Percentiles rank a stretch among this genome's conserved stretches.
Conservation (phyloP, 2,329 filamentous ascomycete species). For the Cercospora nicotianae region DNA sequence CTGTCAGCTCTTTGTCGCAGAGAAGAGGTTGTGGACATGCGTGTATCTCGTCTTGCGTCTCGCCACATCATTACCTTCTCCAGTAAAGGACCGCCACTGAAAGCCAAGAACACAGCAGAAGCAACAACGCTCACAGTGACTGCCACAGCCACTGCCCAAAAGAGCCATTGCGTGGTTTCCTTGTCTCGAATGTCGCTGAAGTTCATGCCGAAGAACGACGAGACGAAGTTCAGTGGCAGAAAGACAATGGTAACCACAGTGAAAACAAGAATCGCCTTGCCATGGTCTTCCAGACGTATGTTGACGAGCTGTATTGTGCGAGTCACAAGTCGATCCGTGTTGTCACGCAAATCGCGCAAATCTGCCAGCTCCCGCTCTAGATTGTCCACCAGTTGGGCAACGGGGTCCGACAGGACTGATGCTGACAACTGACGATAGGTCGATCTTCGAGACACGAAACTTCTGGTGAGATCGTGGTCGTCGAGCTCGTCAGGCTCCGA, state of each 20-base stretch:
- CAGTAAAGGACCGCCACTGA: conserved; percentile 43
- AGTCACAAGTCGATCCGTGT: conserved; percentile 46
- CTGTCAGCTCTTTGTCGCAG: conserved; percentile 17
- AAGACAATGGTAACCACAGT: conserved; percentile 49
- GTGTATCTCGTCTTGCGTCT: conserved; percentile 19
- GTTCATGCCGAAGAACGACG: conserved; percentile 49
- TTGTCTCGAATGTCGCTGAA: conserved; percentile 45
- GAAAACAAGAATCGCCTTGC: conserved; percentile 48
- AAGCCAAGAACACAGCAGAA: conserved; percentile 43
- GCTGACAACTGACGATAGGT: conserved; percentile 44
- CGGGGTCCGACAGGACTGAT: conserved; percentile 41
- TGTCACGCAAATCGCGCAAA: conserved; percentile 44
- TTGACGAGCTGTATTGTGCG: conserved; percentile 49
- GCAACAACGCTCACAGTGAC: conserved; percentile 44
- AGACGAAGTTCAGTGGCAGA: conserved; percentile 47
- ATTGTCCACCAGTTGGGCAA: conserved; percentile 44
- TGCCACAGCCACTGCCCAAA: conserved; percentile 44
- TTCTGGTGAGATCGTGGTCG: conserved; percentile 8
- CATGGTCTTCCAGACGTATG: conserved; percentile 48
- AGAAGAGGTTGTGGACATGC: conserved; percentile 21
- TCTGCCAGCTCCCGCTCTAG: conserved; percentile 44
- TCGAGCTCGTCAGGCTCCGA: conserved; percentile 12
- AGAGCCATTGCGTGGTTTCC: conserved; percentile 41
- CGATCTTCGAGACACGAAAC: conserved; percentile 32
- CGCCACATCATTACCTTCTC: conserved; percentile 42